These are phyloP conservation scores for Calonectria pseudoturangicola DNA, from an alignment of 2,329 filamentous ascomycete genomes.

Conservation along the genomic window DNA sequence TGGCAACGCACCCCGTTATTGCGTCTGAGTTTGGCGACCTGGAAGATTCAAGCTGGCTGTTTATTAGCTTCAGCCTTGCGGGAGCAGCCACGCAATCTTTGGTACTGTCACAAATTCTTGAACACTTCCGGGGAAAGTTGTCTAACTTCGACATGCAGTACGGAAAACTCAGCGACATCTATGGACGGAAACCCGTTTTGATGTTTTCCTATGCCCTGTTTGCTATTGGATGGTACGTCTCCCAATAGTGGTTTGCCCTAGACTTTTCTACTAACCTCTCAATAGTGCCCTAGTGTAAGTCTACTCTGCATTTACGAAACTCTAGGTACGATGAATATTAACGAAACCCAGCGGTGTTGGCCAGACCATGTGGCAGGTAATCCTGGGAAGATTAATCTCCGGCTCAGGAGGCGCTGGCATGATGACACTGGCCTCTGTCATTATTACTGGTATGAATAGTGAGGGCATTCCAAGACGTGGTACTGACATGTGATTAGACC, in stretches of 20 bases:
- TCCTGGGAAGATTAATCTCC: conserved; percentile 70
- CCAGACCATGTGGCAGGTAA: conserved; percentile 67
- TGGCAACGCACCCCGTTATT: conserved; percentile 79
- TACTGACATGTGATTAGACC: conserved; percentile 58
- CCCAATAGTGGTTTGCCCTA: not conserved
- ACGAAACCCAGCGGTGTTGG: conserved; percentile 60
- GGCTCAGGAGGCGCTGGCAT: conserved; percentile 72
- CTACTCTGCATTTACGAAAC: rapidly evolving
- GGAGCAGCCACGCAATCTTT: conserved; percentile 57
- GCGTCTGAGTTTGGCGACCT: conserved; percentile 76
- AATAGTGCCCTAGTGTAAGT: conserved; percentile 48
- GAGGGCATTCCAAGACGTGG: not conserved
- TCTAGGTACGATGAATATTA: not conserved
- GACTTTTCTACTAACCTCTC: conserved; percentile 13
- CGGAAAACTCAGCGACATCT: conserved; percentile 57
- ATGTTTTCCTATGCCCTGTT: conserved; percentile 55
- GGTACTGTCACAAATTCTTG: conserved; percentile 61
- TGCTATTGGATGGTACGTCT: conserved; percentile 61
- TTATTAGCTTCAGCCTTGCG: conserved; percentile 58
- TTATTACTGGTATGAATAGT: conserved; percentile 67
- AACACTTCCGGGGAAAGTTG: not conserved
- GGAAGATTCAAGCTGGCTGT: conserved; percentile 69
- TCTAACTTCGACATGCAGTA: conserved; percentile 44
- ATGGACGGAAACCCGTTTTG: conserved; percentile 52
- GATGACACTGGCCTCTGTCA: conserved; percentile 68